These are phyloP conservation scores for Arbutus unedo DNA, from an alignment of 148 eudicot species.

Conservation along the genomic window DNA sequence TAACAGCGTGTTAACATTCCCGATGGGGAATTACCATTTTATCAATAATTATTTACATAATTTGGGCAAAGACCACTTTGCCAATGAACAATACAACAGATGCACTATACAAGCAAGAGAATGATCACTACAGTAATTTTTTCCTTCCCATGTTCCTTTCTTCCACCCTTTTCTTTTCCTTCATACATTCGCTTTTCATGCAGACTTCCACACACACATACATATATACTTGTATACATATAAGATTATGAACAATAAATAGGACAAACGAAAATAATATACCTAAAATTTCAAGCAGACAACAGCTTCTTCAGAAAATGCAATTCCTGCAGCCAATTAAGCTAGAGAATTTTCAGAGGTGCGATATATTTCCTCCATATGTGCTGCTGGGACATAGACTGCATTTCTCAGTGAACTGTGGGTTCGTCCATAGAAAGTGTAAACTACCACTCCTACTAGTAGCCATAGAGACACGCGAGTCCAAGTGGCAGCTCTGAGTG, in stretches of 20 bases:
- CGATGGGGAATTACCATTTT: conserved; percentile 6
- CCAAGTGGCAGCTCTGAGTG: conserved; percentile 67
- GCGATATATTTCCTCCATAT: conserved; percentile 62
- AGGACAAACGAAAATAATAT: background rate
- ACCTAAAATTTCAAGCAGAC: background rate
- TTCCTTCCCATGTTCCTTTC: background rate
- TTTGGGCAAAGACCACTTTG: conserved; percentile 15
- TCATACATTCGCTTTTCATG: background rate
- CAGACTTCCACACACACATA: background rate
- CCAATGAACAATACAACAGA: conserved; percentile 5
- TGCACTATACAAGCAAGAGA: conserved; percentile 4
- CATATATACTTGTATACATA: too few species aligned
- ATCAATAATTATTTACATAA: background rate
- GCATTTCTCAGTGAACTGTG: conserved; percentile 68
- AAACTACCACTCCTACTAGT: conserved; percentile 55
- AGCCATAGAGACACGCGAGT: conserved; percentile 83
- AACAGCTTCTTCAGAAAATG: background rate
- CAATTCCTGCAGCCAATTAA: background rate
- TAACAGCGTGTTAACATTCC: background rate
- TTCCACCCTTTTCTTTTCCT: background rate
- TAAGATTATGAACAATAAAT: background rate
- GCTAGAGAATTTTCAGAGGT: conserved; percentile 25
- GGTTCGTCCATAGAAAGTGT: conserved; percentile 63
- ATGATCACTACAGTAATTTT: background rate
- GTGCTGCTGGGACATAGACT: conserved; percentile 73